These are phyloP conservation scores for Drechslera avenae DNA, from an alignment of 2,329 filamentous ascomycete species.

Conservation along the genomic window DNA sequence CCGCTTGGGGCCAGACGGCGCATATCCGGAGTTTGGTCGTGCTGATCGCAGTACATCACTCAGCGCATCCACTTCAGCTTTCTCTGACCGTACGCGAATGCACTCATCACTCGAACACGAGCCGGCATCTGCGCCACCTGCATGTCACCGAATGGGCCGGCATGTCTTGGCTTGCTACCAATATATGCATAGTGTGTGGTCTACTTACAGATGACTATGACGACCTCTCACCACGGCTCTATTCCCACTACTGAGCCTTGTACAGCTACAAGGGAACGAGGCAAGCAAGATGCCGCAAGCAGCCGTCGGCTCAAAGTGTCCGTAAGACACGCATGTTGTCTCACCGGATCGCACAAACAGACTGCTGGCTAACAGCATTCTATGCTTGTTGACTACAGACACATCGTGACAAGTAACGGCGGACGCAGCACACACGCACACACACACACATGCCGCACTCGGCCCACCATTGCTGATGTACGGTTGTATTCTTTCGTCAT, in stretches of 20 bases:
- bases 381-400: slow-evolving; percentile 9
- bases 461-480: slow-evolving; percentile 3
- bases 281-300: slow-evolving; percentile 31
- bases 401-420: slow-evolving; percentile 1
- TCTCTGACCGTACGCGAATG: slow-evolving; percentile 1
- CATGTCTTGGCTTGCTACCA: slow-evolving; percentile 17
- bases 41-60: slow-evolving; percentile 11
- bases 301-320: slow-evolving; percentile 21
- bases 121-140: slow-evolving; percentile 18
- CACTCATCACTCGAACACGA: slow-evolving; percentile 11
- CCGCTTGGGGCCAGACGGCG: slow-evolving; percentile 17
- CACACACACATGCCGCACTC: slow-evolving; percentile 1
- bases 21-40: slow-evolving; percentile 11
- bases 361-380: slow-evolving; percentile 17
- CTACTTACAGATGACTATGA: slow-evolving; percentile 2
- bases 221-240: neutral
- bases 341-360: slow-evolving; percentile 32
- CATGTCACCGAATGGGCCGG: slow-evolving; percentile 9
- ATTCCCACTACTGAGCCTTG: slow-evolving; percentile 11
- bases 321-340: slow-evolving; percentile 29
- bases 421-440: neutral
- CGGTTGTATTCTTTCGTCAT: neutral
- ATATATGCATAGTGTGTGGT: slow-evolving; percentile 10
- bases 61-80: slow-evolving; percentile 8
- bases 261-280: slow-evolving; percentile 17